These are phyloP conservation scores for Scutellaria galericulata DNA, from an alignment of 257 asterid species.

Conservation along the genomic window DNA sequence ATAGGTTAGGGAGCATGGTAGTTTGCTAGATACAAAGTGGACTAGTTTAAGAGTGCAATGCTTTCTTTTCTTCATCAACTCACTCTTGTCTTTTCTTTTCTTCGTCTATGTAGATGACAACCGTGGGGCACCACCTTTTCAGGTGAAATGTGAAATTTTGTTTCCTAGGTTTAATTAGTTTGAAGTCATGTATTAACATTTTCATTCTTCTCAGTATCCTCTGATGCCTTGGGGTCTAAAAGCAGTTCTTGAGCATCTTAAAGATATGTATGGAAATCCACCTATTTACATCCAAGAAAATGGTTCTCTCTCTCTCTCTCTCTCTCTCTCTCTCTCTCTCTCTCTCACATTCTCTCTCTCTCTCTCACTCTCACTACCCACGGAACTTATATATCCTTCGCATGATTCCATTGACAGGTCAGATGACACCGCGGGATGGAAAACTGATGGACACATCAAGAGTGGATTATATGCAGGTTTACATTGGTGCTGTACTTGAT, in stretches of 20 bases:
- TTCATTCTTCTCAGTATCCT: constrained; percentile 35
- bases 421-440: constrained; percentile 42
- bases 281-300: constrained; percentile 65
- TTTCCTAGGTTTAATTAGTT: neutral
- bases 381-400: neutral
- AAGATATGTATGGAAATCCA: constrained; percentile 57
- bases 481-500: constrained; percentile 53
- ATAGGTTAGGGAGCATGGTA: too few species aligned
- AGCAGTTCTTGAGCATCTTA: constrained; percentile 46
- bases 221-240: constrained; percentile 45
- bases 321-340: constrained; percentile 6
- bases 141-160: constrained; percentile 27
- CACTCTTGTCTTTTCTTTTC: neutral
- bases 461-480: constrained; percentile 51
- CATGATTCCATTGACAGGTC: constrained; percentile 43
- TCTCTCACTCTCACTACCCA: neutral
- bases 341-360: neutral
- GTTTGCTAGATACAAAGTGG: neutral
- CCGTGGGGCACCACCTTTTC: constrained; percentile 8
- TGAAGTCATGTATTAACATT: neutral
- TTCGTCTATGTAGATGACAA: neutral
- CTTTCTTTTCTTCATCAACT: neutral
- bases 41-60: neutral
- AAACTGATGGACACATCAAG: constrained; percentile 49
- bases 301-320: constrained; percentile 40